phyloP scores from a whole-genome alignment of 306 rosid genomes.

The Clitoria ternatea region DNA sequence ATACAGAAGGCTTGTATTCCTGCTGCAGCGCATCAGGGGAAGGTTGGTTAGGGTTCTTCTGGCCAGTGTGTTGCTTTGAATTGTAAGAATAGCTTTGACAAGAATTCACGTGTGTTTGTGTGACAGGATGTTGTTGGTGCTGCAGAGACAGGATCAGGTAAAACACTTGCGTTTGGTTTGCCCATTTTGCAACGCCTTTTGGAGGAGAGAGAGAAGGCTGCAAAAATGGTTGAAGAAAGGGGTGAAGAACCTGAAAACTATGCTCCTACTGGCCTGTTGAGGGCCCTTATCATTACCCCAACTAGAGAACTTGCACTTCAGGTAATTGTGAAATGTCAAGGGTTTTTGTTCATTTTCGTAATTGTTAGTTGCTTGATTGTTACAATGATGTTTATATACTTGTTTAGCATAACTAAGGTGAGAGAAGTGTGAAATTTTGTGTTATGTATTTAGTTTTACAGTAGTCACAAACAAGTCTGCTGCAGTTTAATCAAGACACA shows the following conservation, averaged over 20 bases:
- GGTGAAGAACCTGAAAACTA: conserved; percentile 45
- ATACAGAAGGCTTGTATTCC: conserved; percentile 95
- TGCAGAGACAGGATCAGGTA: conserved; percentile 97
- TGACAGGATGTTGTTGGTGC: conserved; percentile 96
- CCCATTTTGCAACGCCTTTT: conserved; percentile 93
- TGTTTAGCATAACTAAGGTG: neutral
- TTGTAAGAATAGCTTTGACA: conserved; percentile 10
- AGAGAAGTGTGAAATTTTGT: neutral
- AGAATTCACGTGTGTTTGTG: conserved; percentile 18
- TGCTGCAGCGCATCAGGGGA: conserved; percentile 96
- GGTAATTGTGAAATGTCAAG: conserved; percentile 41
- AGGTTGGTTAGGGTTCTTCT: conserved; percentile 56
- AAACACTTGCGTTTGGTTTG: conserved; percentile 96
- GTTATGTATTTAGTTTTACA: neutral
- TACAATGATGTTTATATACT: neutral
- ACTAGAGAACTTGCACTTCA: conserved; percentile 95
- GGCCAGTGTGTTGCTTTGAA: neutral
- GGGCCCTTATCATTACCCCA: conserved; percentile 90
- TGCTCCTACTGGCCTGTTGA: conserved; percentile 56
- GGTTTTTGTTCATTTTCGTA: conserved; percentile 17
- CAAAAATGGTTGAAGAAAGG: conserved; percentile 39
- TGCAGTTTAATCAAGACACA: neutral
- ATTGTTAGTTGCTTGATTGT: conserved; percentile 17
- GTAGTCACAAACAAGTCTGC: neutral
- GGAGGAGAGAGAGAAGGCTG: conserved; percentile 79